Conservation (phyloP, 75 land plant species). For the Pinus tabuliformis region DNA sequence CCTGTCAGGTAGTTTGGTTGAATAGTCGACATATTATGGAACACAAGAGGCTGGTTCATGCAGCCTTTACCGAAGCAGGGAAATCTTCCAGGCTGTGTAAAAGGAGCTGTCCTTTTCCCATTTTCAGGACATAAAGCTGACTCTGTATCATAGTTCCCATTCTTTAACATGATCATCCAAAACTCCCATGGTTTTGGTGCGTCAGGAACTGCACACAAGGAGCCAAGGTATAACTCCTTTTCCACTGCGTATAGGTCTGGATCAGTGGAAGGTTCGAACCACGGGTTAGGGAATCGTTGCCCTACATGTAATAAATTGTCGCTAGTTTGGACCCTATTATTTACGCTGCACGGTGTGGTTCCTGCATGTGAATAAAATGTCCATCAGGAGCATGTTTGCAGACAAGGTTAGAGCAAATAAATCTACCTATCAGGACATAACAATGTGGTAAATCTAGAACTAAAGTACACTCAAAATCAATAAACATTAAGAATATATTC, state of each 20-base stretch:
- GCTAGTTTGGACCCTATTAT: too few species aligned
- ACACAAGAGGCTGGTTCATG: conserved; percentile 72
- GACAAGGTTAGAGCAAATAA: too few species aligned
- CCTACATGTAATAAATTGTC: conserved; percentile 60
- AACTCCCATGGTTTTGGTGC: conserved; percentile 54
- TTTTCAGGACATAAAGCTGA: conserved; percentile 53
- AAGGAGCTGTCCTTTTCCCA: conserved; percentile 19
- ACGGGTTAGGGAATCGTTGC: conserved; percentile 21
- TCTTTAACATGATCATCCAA: conserved; percentile 91
- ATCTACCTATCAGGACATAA: too few species aligned
- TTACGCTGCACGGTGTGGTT: too few species aligned
- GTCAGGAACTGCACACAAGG: conserved; percentile 26
- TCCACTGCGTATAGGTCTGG: conserved; percentile 59
- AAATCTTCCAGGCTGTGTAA: conserved; percentile 21
- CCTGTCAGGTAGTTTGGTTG: conserved; percentile 24
- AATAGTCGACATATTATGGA: conserved; percentile 32
- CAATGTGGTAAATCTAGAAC: too few species aligned
- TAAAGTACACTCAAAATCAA: too few species aligned
- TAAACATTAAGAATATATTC: too few species aligned
- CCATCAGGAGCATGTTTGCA: too few species aligned
- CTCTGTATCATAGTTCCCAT: conserved; percentile 64
- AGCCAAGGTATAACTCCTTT: conserved; percentile 73
- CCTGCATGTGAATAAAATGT: too few species aligned
- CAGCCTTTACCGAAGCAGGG: conserved; percentile 68
- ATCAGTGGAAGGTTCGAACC: conserved; percentile 5